These are phyloP conservation scores for Periconia sp. DNA, from an alignment of 2,329 filamentous ascomycete species.

Conservation along the genomic window DNA sequence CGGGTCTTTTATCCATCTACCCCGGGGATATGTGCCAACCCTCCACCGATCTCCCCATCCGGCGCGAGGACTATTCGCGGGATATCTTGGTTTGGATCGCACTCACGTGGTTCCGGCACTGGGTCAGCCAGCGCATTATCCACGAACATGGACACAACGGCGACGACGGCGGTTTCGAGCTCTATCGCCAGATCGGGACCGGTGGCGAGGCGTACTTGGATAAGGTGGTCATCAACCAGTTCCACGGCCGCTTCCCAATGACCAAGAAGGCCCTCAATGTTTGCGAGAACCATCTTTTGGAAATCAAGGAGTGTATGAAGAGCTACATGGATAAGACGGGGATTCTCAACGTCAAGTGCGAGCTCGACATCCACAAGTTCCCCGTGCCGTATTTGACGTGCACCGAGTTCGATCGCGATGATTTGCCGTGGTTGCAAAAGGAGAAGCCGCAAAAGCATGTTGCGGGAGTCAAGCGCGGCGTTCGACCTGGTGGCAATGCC, in stretches of 20 bases:
- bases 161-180: constrained; percentile 49
- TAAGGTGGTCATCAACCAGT: constrained; percentile 39
- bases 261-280: constrained; percentile 46
- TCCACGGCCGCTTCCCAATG: constrained; percentile 48
- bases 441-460: background rate
- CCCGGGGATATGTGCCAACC: constrained; percentile 29
- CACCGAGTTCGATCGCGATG: constrained; percentile 40
- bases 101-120: constrained; percentile 51
- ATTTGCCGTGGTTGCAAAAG: constrained; percentile 45
- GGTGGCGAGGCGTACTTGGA: constrained; percentile 50
- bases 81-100: constrained; percentile 57
- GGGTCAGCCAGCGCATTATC: constrained; percentile 46
- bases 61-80: constrained; percentile 48
- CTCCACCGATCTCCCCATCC: constrained; percentile 34
- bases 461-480: constrained; percentile 16
- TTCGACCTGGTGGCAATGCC: constrained; percentile 29
- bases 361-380: constrained; percentile 41
- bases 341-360: constrained; percentile 45
- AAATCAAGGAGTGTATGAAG: constrained; percentile 49
- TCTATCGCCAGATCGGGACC: constrained; percentile 46
- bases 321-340: constrained; percentile 37
- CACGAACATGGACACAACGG: constrained; percentile 42
- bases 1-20: constrained; percentile 24
- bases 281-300: constrained; percentile 43
- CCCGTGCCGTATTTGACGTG: constrained; percentile 50